Evolutionary conservation across 2,329 filamentous ascomycete species (phyloP), one percentile per base, ranked within the genome.

Genomic region (Cladosporium sp.): DNA sequence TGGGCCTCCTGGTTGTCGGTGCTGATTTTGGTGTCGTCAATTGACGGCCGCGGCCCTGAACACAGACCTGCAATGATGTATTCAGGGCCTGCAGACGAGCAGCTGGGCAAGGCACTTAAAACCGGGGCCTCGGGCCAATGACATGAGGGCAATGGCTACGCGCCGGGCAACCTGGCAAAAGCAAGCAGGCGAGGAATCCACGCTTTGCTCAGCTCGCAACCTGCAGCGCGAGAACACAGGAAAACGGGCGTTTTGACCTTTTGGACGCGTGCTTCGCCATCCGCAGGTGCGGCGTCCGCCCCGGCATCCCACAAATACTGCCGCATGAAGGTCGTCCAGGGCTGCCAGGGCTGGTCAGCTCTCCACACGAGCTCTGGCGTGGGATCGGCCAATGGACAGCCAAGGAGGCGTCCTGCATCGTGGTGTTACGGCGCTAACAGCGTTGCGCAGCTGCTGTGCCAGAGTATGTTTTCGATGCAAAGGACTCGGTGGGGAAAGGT

Each of bases 371-470:
- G 44, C 44, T 48, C 29, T 32, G 32, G 32, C 17, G 15, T 19
- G n/a, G 17, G 18, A n/a, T 36, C 12, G 44, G 24, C 44, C 44
- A 48, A 48, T 48, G 36, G 44, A 3, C 36, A 37, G 24, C 24
- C 44, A 40, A 41, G 36, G 44, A 27, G 27, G 38, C 17, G 12
- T 20, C 36, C 27, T 37, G 36, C 43, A 24, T 30, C 13, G 37
- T 41, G 36, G 44, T 48, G 44, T 48, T 48, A 48, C 44, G 44
- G 44, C 44, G 44, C 44, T 48, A 48, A 36, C 37, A 15, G 34
- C 37, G 44, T 48, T 48, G 44, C 44, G 40, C 44, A 48, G 44
- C 36, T n/a, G n/a, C n/a, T 48, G 34, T 27, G 39, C 36, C 44
- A 22, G 44, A 40, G 27, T 48, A 24, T 20, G 44, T 48, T 41